Conservation (phyloP, 768 basidiomycete genomes). For the Gloeophyllum trabeum region DNA sequence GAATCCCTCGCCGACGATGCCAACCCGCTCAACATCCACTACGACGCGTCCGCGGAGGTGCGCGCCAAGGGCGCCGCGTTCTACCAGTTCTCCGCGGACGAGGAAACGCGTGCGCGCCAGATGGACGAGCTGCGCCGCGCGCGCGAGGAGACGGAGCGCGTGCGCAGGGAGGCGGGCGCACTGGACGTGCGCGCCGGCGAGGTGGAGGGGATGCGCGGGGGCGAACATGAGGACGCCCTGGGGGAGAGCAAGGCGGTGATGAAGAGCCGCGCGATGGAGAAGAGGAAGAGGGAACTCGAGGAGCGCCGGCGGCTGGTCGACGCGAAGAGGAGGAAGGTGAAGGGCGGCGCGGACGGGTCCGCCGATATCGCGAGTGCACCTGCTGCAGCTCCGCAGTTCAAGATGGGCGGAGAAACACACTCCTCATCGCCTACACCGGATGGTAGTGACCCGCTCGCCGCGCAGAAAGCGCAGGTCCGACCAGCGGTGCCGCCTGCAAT, state of each 20-base stretch:
- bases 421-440: neutral
- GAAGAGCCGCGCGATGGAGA: slow-evolving; percentile 54
- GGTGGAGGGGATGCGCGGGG: slow-evolving; percentile 58
- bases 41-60: slow-evolving; percentile 72
- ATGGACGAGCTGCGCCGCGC: slow-evolving; percentile 71
- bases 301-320: slow-evolving; percentile 49
- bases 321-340: slow-evolving; percentile 54
- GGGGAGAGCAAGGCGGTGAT: slow-evolving; percentile 1
- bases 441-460: slow-evolving; percentile 35
- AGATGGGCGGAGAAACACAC: neutral
- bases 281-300: slow-evolving; percentile 65
- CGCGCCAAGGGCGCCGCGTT: slow-evolving; percentile 85
- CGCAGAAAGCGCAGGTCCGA: slow-evolving; percentile 32
- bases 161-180: slow-evolving; percentile 48
- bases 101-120: slow-evolving; percentile 63
- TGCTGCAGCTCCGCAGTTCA: neutral
- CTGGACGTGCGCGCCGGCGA: slow-evolving; percentile 57
- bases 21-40: slow-evolving; percentile 67
- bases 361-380: slow-evolving; percentile 4
- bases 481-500: slow-evolving; percentile 11
- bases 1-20: slow-evolving; percentile 59
- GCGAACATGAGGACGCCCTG: neutral
- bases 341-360: slow-evolving; percentile 5
- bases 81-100: slow-evolving; percentile 85
- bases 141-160: slow-evolving; percentile 61